Percentiles rank a stretch among this genome's conserved stretches.
Conservation (phyloP, 345 rosid species). For the Salix udensis region DNA sequence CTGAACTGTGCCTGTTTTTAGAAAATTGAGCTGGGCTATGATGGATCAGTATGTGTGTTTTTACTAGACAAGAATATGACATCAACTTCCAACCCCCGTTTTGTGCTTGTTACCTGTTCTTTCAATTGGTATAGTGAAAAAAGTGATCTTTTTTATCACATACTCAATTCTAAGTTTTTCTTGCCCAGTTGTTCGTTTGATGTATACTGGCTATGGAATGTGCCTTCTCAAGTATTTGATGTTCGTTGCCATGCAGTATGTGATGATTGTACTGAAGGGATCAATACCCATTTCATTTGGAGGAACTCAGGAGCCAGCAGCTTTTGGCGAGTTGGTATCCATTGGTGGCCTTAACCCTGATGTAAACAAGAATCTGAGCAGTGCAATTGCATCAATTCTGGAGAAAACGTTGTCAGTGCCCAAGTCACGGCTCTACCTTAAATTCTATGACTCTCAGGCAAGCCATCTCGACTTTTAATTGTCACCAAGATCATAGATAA, state of each 20-base stretch:
- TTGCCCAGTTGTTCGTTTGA: neutral
- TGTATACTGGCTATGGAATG: neutral
- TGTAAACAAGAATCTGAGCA: slow-evolving; percentile 78
- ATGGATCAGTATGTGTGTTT: neutral
- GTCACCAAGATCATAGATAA: slow-evolving; percentile 13
- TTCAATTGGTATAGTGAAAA: no score
- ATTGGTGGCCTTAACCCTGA: slow-evolving; percentile 83
- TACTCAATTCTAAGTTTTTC: neutral
- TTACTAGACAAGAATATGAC: neutral
- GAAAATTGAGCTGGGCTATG: neutral
- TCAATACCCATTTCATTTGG: slow-evolving; percentile 90
- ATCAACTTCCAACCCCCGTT: neutral
- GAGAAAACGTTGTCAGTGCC: slow-evolving; percentile 84
- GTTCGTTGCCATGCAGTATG: slow-evolving; percentile 52
- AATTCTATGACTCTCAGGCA: slow-evolving; percentile 84
- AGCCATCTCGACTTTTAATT: slow-evolving; percentile 26
- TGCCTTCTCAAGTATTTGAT: neutral
- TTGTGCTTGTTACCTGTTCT: neutral
- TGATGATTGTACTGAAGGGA: slow-evolving; percentile 97
- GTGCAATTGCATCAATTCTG: slow-evolving; percentile 64
- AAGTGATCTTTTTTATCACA: no score
- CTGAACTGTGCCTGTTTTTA: neutral
- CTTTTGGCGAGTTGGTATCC: slow-evolving; percentile 88
- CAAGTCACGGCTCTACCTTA: slow-evolving; percentile 77
- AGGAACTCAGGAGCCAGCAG: slow-evolving; percentile 94